Evolutionary conservation across 2,329 filamentous ascomycete genomes (phyloP).

Genomic region (Penicillium sp.): DNA sequence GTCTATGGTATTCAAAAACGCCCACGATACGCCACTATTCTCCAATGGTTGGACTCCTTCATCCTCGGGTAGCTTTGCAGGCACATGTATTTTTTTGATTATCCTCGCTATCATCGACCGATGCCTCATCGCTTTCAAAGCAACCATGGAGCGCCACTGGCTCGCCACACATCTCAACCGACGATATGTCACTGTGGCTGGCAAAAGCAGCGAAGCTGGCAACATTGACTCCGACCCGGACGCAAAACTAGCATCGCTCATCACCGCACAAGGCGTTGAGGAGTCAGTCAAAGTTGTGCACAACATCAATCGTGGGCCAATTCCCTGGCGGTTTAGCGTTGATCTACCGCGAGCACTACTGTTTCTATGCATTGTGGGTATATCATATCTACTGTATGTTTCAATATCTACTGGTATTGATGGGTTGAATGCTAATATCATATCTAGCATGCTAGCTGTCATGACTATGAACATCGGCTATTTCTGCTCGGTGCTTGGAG

Average conservation of each 20-base stretch:
- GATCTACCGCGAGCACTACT: constrained; percentile 72
- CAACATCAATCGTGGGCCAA: constrained; percentile 50
- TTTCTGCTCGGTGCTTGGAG: constrained; percentile 74
- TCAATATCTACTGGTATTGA: not conserved
- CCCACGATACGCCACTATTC: constrained; percentile 63
- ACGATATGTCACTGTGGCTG: constrained; percentile 73
- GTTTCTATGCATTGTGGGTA: constrained; percentile 69
- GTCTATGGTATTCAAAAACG: constrained; percentile 53
- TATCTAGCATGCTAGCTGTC: constrained; percentile 77
- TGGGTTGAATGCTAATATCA: constrained; percentile 4
- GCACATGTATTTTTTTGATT: constrained; percentile 88
- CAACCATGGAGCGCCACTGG: constrained; percentile 62
- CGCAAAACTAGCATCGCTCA: constrained; percentile 63
- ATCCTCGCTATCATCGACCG: constrained; percentile 70
- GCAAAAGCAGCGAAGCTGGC: constrained; percentile 60
- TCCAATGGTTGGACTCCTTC: constrained; percentile 71
- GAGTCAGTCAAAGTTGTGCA: constrained; percentile 75
- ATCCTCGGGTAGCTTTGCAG: constrained; percentile 72
- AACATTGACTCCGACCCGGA: constrained; percentile 60
- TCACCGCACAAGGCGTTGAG: constrained; percentile 74
- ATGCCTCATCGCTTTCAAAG: constrained; percentile 68
- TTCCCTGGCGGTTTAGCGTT: constrained; percentile 79
- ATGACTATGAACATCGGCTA: constrained; percentile 90
- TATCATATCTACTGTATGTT: constrained; percentile 83
- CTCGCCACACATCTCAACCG: constrained; percentile 69